These are phyloP conservation scores for Farysia itapuensis DNA, from an alignment of 1,284 basidiomycete genomes.

Conservation along the genomic window DNA sequence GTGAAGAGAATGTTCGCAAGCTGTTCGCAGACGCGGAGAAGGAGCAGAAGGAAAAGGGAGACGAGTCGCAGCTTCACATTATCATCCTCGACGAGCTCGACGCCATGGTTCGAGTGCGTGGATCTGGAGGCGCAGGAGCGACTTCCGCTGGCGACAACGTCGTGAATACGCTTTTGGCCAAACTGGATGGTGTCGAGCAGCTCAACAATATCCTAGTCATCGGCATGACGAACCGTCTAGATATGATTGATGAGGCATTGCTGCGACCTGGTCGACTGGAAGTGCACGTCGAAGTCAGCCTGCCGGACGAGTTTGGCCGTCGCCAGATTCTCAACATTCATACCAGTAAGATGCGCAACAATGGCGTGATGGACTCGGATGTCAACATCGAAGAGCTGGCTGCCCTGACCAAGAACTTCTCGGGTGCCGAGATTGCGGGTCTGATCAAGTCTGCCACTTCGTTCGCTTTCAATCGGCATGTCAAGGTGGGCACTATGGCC, in stretches of 20 bases:
- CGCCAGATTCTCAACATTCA: slow-evolving; percentile 94
- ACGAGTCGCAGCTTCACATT: slow-evolving; percentile 96
- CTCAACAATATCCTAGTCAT: slow-evolving; percentile 99
- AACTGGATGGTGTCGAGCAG: slow-evolving; percentile 99
- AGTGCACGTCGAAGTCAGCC: slow-evolving; percentile 99
- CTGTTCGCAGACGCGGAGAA: slow-evolving; percentile 96
- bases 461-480: slow-evolving; percentile 96
- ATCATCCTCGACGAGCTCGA: slow-evolving; percentile 99
- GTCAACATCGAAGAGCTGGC: slow-evolving; percentile 86
- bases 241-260: slow-evolving; percentile 99
- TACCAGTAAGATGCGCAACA: slow-evolving; percentile 88
- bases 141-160: slow-evolving; percentile 98
- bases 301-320: slow-evolving; percentile 91
- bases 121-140: slow-evolving; percentile 64
- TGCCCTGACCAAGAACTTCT: slow-evolving; percentile 89
- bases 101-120: slow-evolving; percentile 97
- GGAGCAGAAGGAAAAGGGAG: slow-evolving; percentile 99
- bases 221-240: slow-evolving; percentile 97
- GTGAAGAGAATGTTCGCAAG: slow-evolving; percentile 98
- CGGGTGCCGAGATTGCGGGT: slow-evolving; percentile 93
- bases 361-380: slow-evolving; percentile 84
- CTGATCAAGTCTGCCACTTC: slow-evolving; percentile 96
- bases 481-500: slow-evolving; percentile 95
- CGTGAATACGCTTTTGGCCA: slow-evolving; percentile 96
- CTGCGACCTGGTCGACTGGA: slow-evolving; percentile 97